These are phyloP conservation scores for Quercus berberidifolia DNA, from an alignment of 306 rosid genomes.

Conservation along the genomic window DNA sequence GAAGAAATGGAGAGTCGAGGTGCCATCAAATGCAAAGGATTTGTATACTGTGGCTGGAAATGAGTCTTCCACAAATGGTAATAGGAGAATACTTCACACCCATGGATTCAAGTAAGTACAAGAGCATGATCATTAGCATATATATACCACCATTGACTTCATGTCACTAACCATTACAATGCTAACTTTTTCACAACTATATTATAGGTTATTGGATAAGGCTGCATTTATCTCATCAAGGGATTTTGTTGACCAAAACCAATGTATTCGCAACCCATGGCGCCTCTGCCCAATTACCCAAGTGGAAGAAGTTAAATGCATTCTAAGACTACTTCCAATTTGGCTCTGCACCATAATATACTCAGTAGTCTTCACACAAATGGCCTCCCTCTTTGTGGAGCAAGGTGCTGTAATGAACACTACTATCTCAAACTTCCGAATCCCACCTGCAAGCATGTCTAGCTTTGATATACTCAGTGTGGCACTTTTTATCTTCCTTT, in stretches of 20 bases:
- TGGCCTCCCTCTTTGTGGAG: constrained; percentile 99
- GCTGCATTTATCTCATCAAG: constrained; percentile 83
- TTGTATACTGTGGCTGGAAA: constrained; percentile 36
- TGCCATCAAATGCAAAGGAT: constrained; percentile 58
- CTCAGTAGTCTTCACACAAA: constrained; percentile 96
- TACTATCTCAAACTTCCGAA: constrained; percentile 56
- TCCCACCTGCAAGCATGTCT: constrained; percentile 99
- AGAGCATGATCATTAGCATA: constrained; percentile 8
- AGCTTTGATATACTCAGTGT: constrained; percentile 94
- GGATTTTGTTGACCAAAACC: constrained; percentile 55
- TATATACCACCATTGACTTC: neutral
- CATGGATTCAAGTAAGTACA: constrained; percentile 86
- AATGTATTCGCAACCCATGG: constrained; percentile 55
- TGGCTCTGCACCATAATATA: constrained; percentile 99
- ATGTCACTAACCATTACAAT: neutral
- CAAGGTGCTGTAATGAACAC: constrained; percentile 99
- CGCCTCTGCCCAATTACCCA: constrained; percentile 79
- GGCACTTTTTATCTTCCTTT: constrained; percentile 80
- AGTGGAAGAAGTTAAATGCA: constrained; percentile 97
- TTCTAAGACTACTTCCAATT: constrained; percentile 87
- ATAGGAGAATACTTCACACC: constrained; percentile 83
- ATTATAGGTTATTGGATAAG: constrained; percentile 83
- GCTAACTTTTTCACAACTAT: neutral
- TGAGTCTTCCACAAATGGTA: constrained; percentile 40
- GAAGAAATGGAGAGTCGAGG: constrained; percentile 53